Evolutionary conservation across 306 rosid genomes (phyloP), one percentile per base, ranked within the genome.

Genomic region (Macrotyloma uniflorum): DNA sequence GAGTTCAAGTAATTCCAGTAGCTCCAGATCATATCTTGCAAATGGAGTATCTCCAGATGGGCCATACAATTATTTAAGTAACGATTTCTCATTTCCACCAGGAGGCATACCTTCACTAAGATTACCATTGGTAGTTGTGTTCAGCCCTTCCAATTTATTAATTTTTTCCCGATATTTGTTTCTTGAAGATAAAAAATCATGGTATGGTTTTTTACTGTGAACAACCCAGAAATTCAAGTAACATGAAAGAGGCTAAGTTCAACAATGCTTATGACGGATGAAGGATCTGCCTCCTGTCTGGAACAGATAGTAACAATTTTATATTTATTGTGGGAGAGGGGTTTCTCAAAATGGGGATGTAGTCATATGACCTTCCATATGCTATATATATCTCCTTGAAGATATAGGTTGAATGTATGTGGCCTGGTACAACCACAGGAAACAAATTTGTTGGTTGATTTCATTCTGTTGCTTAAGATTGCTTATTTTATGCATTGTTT

Each of bases 41-140:
- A 95, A 95, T 87, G 99, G 99, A 77, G 94, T 88, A 61, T 80
- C 79, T 81, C 86, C 80, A 35, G 96, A 91, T 33, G 90, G 83
- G 87, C 72, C 87, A 50, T 80, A 76, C 75, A 80, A 83, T 80
- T 78, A 81, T 79, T 83, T 81, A 32, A 88, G 89, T 89, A 87
- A 79, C 61, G 96, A 92, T 75, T 75, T 88, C 66, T 86, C 90
- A 74, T 85, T 89, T 83, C 97, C 98, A 59, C 82, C 95, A 4
- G 98, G 91, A 77, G 98, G 97, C 74, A 68, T 89, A 72, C 86
- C 98, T 16, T 87, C 91, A 0, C 85, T 95, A 81, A 94, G 83
- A 81, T 76, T 95, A 75, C 99, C 97, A 16, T 79, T 78, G 96
- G 99, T 95, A 93, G 89, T 90, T 85, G 88, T 88, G 83, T 80